A percentile compares a stretch with the other conserved stretches of the same genome.
These are phyloP conservation scores for Blastomyces parvus DNA, from an alignment of 2,329 filamentous ascomycete genomes.

Conservation along the genomic window DNA sequence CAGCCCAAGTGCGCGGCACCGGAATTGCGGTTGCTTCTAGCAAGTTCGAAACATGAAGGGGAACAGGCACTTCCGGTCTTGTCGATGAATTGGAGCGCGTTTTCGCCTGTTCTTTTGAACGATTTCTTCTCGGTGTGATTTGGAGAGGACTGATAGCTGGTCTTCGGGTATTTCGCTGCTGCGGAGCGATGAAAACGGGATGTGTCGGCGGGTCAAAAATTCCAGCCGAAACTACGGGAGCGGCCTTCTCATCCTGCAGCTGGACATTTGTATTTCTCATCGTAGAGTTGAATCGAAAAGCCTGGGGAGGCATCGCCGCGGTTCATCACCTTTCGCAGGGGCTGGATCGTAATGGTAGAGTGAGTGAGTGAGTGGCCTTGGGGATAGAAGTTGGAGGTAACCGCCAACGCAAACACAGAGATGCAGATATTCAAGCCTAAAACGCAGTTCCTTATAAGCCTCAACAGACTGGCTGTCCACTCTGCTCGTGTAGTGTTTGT, in stretches of 20 bases:
- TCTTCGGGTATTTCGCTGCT: conserved; percentile 8
- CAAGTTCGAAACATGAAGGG: conserved; percentile 48
- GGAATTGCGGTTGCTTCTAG: conserved; percentile 53
- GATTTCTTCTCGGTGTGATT: conserved; percentile 29
- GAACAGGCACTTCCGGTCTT: conserved; percentile 36
- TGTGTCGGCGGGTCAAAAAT: conserved; percentile 7
- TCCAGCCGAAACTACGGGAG: conserved; percentile 7
- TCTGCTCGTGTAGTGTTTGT: not conserved
- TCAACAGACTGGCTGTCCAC: not conserved
- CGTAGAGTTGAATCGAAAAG: conserved; percentile 31
- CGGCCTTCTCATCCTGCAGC: conserved; percentile 16
- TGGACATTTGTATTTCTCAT: conserved; percentile 16
- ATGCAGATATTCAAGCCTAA: not conserved
- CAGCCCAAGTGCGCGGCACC: conserved; percentile 36
- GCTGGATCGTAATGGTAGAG: not conserved
- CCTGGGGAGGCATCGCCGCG: conserved; percentile 35
- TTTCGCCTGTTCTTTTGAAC: conserved; percentile 22
- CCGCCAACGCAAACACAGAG: not conserved
- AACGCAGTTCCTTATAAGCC: not conserved
- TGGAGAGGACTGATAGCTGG: conserved; percentile 16
- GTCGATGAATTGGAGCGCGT: conserved; percentile 19
- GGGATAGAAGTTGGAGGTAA: not conserved
- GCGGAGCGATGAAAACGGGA: conserved; percentile 14
- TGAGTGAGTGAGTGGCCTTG: not conserved
- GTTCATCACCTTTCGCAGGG: not conserved